Percentiles rank a stretch among this genome's conserved stretches.
These are phyloP conservation scores for Aeschynomene evenia DNA, from an alignment of 306 rosid species.

Conservation along the genomic window DNA sequence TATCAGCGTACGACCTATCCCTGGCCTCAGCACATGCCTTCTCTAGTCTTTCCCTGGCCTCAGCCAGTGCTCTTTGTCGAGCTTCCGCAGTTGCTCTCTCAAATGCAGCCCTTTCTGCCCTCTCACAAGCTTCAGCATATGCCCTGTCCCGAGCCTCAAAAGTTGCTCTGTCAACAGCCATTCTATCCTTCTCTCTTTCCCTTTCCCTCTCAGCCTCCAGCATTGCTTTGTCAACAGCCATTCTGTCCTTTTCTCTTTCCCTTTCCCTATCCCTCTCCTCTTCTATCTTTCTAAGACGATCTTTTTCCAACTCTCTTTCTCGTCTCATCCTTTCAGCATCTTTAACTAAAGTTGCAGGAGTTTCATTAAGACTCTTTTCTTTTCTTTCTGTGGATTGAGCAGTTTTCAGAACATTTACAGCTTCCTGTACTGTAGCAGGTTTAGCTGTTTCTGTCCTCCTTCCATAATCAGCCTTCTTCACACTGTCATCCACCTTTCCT, in stretches of 20 bases:
- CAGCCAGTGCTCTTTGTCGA: slow-evolving; percentile 76
- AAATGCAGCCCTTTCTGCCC: slow-evolving; percentile 75
- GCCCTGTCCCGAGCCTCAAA: slow-evolving; percentile 74
- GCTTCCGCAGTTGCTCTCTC: slow-evolving; percentile 89
- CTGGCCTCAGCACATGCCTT: slow-evolving; percentile 93
- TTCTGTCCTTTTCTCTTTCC: slow-evolving; percentile 79
- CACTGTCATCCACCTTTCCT: slow-evolving; percentile 39
- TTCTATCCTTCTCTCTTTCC: slow-evolving; percentile 94
- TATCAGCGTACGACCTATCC: slow-evolving; percentile 74
- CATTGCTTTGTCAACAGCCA: slow-evolving; percentile 75
- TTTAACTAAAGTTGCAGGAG: slow-evolving; percentile 41
- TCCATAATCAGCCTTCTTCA: slow-evolving; percentile 37
- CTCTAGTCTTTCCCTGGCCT: slow-evolving; percentile 92
- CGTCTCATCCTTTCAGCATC: slow-evolving; percentile 61
- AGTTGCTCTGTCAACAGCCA: slow-evolving; percentile 71
- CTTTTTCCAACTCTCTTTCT: slow-evolving; percentile 67
- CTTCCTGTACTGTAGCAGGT: slow-evolving; percentile 37
- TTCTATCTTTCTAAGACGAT: slow-evolving; percentile 64
- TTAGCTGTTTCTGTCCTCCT: slow-evolving; percentile 37
- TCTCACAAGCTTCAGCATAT: slow-evolving; percentile 64
- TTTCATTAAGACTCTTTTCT: slow-evolving; percentile 44
- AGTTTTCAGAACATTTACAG: slow-evolving; percentile 39
- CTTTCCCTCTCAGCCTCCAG: slow-evolving; percentile 85
- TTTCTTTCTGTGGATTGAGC: slow-evolving; percentile 43
- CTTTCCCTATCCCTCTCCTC: slow-evolving; percentile 71